Conservation (phyloP, 2,329 filamentous ascomycete genomes). For the Fusarium euwallaceae region DNA sequence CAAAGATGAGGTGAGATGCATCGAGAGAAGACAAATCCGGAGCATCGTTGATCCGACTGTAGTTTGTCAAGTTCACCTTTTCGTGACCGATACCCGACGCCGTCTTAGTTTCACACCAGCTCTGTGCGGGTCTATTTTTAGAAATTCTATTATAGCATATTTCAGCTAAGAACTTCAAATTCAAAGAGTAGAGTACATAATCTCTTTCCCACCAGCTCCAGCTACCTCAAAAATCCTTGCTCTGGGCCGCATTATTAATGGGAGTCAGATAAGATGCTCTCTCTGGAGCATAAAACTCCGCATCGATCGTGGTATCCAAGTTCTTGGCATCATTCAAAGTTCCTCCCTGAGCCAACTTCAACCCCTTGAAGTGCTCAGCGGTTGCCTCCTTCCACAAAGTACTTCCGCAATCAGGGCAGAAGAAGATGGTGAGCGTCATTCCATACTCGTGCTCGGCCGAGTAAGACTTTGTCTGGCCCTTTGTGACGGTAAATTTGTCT, state of each 20-base stretch:
- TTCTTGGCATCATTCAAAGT: conserved; percentile 13
- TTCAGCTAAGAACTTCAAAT: not conserved
- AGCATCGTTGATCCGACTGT: not conserved
- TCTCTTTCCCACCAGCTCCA: no score
- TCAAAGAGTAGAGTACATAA: not conserved
- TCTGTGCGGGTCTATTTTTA: not conserved
- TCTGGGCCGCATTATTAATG: not conserved
- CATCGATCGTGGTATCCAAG: conserved; percentile 2
- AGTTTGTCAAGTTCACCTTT: not conserved
- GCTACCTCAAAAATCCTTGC: not conserved
- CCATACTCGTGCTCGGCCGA: conserved; percentile 65
- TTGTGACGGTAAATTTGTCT: conserved; percentile 58
- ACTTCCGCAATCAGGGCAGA: conserved; percentile 71
- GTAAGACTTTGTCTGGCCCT: conserved; percentile 64
- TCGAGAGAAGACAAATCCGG: not conserved
- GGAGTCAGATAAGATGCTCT: not conserved
- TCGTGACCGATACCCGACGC: not conserved
- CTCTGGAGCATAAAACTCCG: not conserved
- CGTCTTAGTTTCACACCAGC: not conserved
- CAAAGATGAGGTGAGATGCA: not conserved
- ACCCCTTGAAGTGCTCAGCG: conserved; percentile 4
- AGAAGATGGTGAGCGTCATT: conserved; percentile 66
- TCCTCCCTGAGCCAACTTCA: conserved; percentile 19
- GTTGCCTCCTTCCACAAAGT: conserved; percentile 48
- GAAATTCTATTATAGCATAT: not conserved